A percentile compares a stretch with the other conserved stretches of the same genome.
These are phyloP conservation scores for Peronospora tabacina DNA, from an alignment of 352 stramenopile species.

Conservation along the genomic window DNA sequence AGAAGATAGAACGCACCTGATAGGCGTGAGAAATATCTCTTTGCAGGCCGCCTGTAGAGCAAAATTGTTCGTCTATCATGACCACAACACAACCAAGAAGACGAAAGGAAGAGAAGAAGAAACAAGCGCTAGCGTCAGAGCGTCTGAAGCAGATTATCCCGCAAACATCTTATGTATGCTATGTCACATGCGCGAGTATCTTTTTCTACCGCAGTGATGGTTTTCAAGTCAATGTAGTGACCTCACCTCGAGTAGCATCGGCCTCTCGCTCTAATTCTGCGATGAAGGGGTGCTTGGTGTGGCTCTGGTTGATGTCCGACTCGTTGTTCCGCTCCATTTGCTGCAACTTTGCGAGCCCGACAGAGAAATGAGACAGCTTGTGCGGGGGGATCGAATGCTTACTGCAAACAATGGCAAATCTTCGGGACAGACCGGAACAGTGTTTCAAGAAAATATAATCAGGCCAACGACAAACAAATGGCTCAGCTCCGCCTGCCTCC, in stretches of 20 bases:
- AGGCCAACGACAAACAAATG: not conserved
- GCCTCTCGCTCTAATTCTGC: not conserved
- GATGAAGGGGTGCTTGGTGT: slow-evolving; percentile 6
- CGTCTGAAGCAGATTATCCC: not conserved
- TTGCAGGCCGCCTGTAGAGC: not conserved
- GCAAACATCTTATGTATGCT: not conserved
- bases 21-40: not conserved
- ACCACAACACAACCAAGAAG: not conserved
- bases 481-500: not conserved
- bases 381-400: too few relatives aligned
- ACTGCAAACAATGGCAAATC: not conserved
- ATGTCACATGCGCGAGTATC: not conserved
- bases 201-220: not conserved
- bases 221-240: not conserved
- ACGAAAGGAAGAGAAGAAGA: not conserved
- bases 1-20: not conserved
- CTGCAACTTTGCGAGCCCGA: slow-evolving; percentile 5
- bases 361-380: not conserved
- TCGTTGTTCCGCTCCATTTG: not conserved
- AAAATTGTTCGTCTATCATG: not conserved
- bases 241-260: slow-evolving; percentile 16
- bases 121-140: slow-evolving; percentile 1
- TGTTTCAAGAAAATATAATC: slow-evolving; percentile 1
- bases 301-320: not conserved
- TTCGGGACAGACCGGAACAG: slow-evolving; percentile 1